Base-by-base conservation (phyloP, 2,329 filamentous ascomycete species). In the Cytospora leucostoma region DNA sequence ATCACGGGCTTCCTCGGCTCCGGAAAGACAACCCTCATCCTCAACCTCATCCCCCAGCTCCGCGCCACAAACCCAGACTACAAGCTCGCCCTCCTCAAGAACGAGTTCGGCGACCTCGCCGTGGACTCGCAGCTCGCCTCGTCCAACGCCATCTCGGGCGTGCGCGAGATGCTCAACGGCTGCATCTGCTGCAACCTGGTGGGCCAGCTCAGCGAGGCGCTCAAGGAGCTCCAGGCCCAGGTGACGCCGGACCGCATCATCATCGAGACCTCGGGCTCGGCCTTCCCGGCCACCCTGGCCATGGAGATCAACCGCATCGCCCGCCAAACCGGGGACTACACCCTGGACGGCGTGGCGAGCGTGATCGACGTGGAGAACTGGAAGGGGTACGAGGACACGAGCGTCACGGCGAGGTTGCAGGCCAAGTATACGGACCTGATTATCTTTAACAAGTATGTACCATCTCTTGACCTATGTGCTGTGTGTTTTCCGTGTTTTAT, bases 131-230 rank as follows among this genome's bases (percentile, higher is more conserved):
- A 97, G 75, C 88, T 99, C 35, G 94, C 95, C 17, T 83, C 90
- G 0, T 90, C 90, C 15, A 86, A 86, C 56, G 88, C 93, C 67
- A 93, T 99, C 69, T 89, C 92, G 0, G 94, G 93, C 61, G 93
- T 97, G 5, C 90, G 91, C 70, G 95, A 99, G 77, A 84, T 99
- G 1, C 88, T 99, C 60, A 96, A 97, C 75, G 95, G 94, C 68
- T 98, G 95, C 79, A 98, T 99, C 77, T 99, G 95, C 84, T 99
- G 95, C 80, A 98, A 98, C 74, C 89, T 98, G 33, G 94, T 99
- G 65, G 95, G 95, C 17, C 92, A 96, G 75, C 86, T 99, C 8
- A 86, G 87, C 65, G 87, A 90, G 55, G 93, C 94, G 1, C 87
- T 99, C 19, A 78, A 84, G 51, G 88, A 95, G 72, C 87, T 99